A percentile compares a stretch with the other conserved stretches of the same genome.
phyloP scores from a whole-genome alignment of 148 eudicot genomes.

The Vaccinium darrowii region DNA sequence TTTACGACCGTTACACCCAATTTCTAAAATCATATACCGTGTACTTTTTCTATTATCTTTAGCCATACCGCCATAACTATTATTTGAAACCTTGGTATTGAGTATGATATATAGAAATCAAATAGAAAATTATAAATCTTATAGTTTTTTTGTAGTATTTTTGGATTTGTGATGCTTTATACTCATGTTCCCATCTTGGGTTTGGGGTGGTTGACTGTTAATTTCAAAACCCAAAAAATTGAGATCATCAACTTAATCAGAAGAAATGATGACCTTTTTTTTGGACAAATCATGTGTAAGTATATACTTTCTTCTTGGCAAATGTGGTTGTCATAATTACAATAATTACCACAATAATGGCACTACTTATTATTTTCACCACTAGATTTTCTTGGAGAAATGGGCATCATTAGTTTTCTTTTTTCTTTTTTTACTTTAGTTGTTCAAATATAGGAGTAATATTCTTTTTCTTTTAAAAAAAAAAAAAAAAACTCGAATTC shows the following conservation, averaged over 20 bases:
- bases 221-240: conserved; percentile 26
- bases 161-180: background rate
- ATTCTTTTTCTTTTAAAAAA: background rate
- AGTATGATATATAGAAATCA: background rate
- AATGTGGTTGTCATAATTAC: conserved; percentile 10
- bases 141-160: too few relatives aligned
- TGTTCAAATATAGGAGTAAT: background rate
- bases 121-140: too few relatives aligned
- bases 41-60: background rate
- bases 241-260: conserved; percentile 32
- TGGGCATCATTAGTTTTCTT: background rate
- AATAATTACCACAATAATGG: conserved; percentile 26
- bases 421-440: background rate
- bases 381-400: background rate
- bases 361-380: conserved; percentile 11
- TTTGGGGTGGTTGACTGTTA: conserved; percentile 25
- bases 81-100: background rate
- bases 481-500: too few relatives aligned
- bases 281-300: conserved; percentile 15
- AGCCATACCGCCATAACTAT: background rate
- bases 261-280: conserved; percentile 25
- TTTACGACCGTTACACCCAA: background rate
- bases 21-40: too few relatives aligned
- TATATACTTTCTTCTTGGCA: conserved; percentile 22
- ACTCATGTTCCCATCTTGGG: conserved; percentile 13